Evolutionary conservation across 768 basidiomycete genomes (phyloP).

Genomic region (Sarcomyxa edulis): DNA sequence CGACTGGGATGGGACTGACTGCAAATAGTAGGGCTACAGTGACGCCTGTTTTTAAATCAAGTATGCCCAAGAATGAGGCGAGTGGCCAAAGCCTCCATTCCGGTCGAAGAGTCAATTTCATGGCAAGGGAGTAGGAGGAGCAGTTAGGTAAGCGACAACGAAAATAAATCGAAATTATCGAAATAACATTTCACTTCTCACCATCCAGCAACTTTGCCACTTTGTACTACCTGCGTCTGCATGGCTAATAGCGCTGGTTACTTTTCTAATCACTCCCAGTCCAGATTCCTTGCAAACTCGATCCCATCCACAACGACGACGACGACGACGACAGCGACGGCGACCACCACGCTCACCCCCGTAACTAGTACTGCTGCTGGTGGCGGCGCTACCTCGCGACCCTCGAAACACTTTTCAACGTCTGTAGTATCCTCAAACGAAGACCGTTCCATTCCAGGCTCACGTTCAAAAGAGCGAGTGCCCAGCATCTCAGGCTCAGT

Average conservation of each 20-base stretch:
- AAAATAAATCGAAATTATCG: constrained; percentile 11
- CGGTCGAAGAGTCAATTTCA: constrained; percentile 79
- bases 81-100: constrained; percentile 83
- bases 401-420: constrained; percentile 73
- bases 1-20: constrained; percentile 38
- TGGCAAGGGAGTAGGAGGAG: constrained; percentile 25
- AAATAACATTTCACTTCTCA: constrained; percentile 4
- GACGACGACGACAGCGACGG: constrained; percentile 9
- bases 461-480: constrained; percentile 34
- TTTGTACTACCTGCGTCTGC: constrained; percentile 12
- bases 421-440: no score
- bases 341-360: constrained; percentile 18
- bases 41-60: constrained; percentile 94
- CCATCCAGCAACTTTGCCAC: constrained; percentile 7
- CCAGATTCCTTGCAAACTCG: constrained; percentile 61
- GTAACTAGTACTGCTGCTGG: constrained; percentile 17
- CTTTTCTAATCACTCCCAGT: constrained; percentile 79
- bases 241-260: constrained; percentile 78
- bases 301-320: constrained; percentile 19
- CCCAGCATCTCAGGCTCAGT: constrained; percentile 24
- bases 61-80: constrained; percentile 75
- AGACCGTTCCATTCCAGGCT: constrained; percentile 33
- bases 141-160: constrained; percentile 18
- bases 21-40: constrained; percentile 86
- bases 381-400: no score